Conservation (phyloP, 2,329 filamentous ascomycete genomes). For the Fusarium burgessii region DNA sequence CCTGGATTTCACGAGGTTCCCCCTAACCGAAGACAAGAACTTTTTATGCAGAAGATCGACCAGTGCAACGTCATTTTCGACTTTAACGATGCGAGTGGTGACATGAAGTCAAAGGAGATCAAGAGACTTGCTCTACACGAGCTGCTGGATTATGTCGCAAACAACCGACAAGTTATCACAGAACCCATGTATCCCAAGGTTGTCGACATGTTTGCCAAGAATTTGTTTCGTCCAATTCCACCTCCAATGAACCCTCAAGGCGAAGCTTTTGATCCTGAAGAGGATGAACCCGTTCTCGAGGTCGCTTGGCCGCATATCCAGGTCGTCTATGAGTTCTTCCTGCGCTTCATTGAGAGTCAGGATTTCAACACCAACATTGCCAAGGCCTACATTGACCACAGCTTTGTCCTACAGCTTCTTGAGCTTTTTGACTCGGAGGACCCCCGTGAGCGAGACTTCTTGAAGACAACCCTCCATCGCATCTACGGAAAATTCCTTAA, state of each 20-base stretch:
- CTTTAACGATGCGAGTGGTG: conserved; percentile 96
- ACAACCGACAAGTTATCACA: conserved; percentile 97
- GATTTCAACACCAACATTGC: conserved; percentile 99
- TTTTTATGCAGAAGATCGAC: conserved; percentile 99
- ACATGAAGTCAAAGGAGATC: conserved; percentile 99
- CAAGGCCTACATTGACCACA: conserved; percentile 98
- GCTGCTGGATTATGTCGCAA: conserved; percentile 96
- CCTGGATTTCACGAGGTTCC: conserved; percentile 98
- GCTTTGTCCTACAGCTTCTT: conserved; percentile 95
- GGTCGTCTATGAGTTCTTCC: conserved; percentile 99
- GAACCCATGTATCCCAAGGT: conserved; percentile 99
- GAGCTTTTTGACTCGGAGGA: conserved; percentile 99
- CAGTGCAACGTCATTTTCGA: conserved; percentile 99
- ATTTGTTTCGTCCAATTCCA: conserved; percentile 95
- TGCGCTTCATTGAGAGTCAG: conserved; percentile 98
- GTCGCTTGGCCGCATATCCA: conserved; percentile 99
- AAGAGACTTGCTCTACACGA: conserved; percentile 96
- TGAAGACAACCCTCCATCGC: conserved; percentile 96
- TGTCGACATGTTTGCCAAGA: conserved; percentile 99
- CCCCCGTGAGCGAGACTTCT: conserved; percentile 93
- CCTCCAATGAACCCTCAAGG: conserved; percentile 98
- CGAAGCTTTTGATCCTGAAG: conserved; percentile 97
- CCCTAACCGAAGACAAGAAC: conserved; percentile 91
- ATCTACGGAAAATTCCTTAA: conserved; percentile 99
- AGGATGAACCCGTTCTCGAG: conserved; percentile 97